These are phyloP conservation scores for Lepidium aucheri DNA, from an alignment of 345 rosid species.

Conservation along the genomic window DNA sequence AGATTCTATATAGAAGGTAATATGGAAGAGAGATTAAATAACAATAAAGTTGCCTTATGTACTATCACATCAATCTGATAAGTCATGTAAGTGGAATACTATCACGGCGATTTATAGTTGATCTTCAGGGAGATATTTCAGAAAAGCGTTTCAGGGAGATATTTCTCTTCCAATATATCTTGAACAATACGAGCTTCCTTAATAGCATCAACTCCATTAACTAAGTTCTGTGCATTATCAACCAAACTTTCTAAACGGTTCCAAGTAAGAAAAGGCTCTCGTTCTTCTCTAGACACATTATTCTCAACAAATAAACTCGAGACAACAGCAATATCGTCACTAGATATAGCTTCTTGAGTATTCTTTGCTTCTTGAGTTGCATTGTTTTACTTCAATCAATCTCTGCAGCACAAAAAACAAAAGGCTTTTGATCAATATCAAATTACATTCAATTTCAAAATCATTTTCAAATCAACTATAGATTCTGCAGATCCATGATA, in stretches of 20 bases:
- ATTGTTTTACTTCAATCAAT: neutral
- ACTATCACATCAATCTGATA: neutral
- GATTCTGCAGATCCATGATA: neutral
- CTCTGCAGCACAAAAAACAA: neutral
- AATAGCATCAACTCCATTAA: slow-evolving; percentile 77
- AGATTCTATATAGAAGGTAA: too few species aligned
- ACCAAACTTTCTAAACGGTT: slow-evolving; percentile 49
- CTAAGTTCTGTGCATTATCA: slow-evolving; percentile 55
- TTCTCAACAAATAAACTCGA: slow-evolving; percentile 46
- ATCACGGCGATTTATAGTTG: too few species aligned
- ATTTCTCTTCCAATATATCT: too few species aligned
- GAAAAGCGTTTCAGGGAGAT: too few species aligned
- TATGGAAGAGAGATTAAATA: neutral
- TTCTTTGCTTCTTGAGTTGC: slow-evolving; percentile 36
- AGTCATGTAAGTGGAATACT: neutral
- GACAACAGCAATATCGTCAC: slow-evolving; percentile 30
- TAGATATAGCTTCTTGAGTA: slow-evolving; percentile 53
- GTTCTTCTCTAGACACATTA: slow-evolving; percentile 62
- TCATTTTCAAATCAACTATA: neutral
- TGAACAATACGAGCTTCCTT: slow-evolving; percentile 85
- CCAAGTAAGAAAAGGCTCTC: slow-evolving; percentile 68
- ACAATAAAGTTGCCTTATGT: neutral
- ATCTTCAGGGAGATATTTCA: too few species aligned
- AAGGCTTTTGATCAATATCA: too few species aligned
- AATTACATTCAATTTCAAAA: neutral